Evolutionary conservation across 202 grass and related monocot genomes (phyloP), one percentile per base, ranked within the genome.

Genomic region (Miscanthus sacchariflorus): DNA sequence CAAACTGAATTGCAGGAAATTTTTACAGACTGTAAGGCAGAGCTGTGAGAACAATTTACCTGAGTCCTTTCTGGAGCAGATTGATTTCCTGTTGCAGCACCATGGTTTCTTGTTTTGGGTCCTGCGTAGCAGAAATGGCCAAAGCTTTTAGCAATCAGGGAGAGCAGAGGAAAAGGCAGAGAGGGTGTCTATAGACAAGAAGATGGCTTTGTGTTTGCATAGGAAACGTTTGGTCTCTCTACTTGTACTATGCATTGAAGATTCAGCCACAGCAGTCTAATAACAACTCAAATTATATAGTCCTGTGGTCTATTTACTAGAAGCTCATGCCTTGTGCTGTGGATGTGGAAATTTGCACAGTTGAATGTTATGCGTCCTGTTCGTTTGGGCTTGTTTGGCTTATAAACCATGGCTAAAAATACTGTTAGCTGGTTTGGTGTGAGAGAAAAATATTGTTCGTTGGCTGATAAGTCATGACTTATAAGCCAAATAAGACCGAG

Each of bases 71-170:
- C 87, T 98, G 93, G 54, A 98, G 79, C 35, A 98, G 82, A 78
- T 94, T 91, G 85, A 98, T 94, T 85, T 98, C 93, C 88, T 98
- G 92, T 48, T 95, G 89, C 70, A 98, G 87, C 85, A 90, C 80
- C 86, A 81, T 85, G 45, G 90, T 89, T 80, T 98, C 96, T 58
- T 91, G 87, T 63, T 94, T 91, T 50, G 92, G 80, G 84, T 98
- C 96, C 96, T 98, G 85, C 46, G 42, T 85, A 44, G 78, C 49
- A 92, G 28, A 82, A 35, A 89, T 30, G 85, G 44, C 27, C 25
- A 67, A 69, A 28, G 17, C 45, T 82, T 67, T 27, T 84, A 30
- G n/a, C 49, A 24, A 12, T 13, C 68, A 73, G 40, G 19, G 40
- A 49, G 27, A 54, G 40, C 21, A 61, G 24, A 24, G 12, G 13